Evolutionary conservation across 1,284 basidiomycete genomes (phyloP).

Genomic region (Ceratobasidium theobromae): DNA sequence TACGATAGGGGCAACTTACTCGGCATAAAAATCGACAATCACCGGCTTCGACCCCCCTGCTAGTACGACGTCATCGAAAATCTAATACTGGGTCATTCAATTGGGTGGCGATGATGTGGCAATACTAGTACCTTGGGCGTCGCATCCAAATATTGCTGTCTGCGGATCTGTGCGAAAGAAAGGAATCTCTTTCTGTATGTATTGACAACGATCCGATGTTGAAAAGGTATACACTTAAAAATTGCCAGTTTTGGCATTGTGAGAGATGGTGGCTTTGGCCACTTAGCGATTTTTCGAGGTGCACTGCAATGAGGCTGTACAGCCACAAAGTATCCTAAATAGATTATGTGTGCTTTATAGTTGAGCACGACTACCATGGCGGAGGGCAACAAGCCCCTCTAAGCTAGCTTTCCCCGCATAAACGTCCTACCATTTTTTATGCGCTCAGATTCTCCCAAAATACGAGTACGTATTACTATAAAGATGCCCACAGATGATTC

Average conservation of each 20-base stretch:
- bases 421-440: too few species aligned
- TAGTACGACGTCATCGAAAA: constrained; percentile 32
- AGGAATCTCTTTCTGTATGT: not conserved
- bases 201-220: not conserved
- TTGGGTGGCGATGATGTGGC: not conserved
- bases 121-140: not conserved
- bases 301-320: too few species aligned
- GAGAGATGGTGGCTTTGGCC: not conserved
- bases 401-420: too few species aligned
- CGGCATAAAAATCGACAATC: constrained; percentile 74
- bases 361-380: too few species aligned
- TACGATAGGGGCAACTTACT: constrained; percentile 51
- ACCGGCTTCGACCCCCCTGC: constrained; percentile 52
- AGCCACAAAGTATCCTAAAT: too few species aligned
- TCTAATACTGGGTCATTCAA: not conserved
- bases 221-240: not conserved
- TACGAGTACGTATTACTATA: too few species aligned
- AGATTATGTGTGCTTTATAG: too few species aligned
- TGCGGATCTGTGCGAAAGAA: not conserved
- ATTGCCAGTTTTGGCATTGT: not conserved
- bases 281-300: too few species aligned
- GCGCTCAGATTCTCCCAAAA: too few species aligned
- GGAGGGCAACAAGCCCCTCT: too few species aligned
- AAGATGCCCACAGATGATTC: too few species aligned
- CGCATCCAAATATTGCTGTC: not conserved